A percentile compares a stretch with the other conserved stretches of the same genome.
Evolutionary conservation across 179 eudicot genomes (phyloP).

Genomic region (Camellia oleifera): DNA sequence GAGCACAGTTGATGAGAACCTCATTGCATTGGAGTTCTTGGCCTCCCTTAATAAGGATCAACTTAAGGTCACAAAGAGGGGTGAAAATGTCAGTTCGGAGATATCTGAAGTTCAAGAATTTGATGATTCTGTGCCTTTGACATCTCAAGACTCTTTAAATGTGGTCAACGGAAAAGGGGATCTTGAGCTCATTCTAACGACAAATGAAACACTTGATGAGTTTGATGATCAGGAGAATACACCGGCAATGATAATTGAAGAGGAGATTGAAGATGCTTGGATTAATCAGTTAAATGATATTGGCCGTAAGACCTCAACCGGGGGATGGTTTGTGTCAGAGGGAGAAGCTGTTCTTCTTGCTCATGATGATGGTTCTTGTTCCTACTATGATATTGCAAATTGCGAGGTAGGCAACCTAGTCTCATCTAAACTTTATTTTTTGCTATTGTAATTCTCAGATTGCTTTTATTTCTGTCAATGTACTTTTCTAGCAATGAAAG

Average conservation of each 20-base stretch:
- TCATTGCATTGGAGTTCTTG: conserved; percentile 50
- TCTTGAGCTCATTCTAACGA: conserved; percentile 37
- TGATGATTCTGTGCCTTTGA: conserved; percentile 37
- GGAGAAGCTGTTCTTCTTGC: conserved; percentile 91
- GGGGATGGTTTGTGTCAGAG: conserved; percentile 90
- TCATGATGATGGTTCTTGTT: conserved; percentile 82
- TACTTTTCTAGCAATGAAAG: not conserved
- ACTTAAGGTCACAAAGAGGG: conserved; percentile 19
- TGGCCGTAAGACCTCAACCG: conserved; percentile 69
- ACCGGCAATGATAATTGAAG: conserved; percentile 41
- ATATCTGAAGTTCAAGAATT: conserved; percentile 37
- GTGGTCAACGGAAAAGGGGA: conserved; percentile 20
- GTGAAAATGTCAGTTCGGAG: conserved; percentile 15
- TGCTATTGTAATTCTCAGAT: not conserved
- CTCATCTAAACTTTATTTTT: not conserved
- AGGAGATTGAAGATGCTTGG: conserved; percentile 47
- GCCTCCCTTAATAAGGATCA: conserved; percentile 42
- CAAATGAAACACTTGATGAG: conserved; percentile 64
- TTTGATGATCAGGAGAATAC: conserved; percentile 57
- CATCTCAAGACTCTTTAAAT: conserved; percentile 24
- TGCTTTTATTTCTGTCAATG: not conserved
- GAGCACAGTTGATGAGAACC: conserved; percentile 34
- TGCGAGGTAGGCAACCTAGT: conserved; percentile 47
- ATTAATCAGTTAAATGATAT: conserved; percentile 49
- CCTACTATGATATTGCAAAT: conserved; percentile 73